Evolutionary conservation across 2,329 filamentous ascomycete species (phyloP).

Genomic region (Claviceps lovelessii): DNA sequence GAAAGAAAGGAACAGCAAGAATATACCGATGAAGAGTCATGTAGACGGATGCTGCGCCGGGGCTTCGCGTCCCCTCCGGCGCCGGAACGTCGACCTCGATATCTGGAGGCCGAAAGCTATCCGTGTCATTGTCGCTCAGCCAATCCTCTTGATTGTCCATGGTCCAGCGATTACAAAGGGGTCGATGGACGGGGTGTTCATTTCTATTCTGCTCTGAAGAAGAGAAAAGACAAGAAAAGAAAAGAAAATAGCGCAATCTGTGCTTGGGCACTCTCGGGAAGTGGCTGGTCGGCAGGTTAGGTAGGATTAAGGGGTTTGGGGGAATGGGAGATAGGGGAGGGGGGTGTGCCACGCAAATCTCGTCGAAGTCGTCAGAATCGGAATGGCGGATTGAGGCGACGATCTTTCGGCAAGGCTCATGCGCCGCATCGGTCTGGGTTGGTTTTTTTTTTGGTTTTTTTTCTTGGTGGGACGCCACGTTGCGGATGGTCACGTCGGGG

Average conservation of each 20-base stretch:
- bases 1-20: neutral
- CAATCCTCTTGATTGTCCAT: conserved; percentile 3
- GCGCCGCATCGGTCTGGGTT: too few relatives aligned
- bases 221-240: neutral
- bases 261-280: neutral
- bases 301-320: neutral
- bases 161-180: neutral
- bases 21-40: conserved; percentile 6
- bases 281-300: conserved; percentile 4
- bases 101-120: neutral
- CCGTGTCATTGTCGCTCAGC: conserved; percentile 2
- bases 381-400: too few relatives aligned
- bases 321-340: too few relatives aligned
- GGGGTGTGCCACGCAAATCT: too few relatives aligned
- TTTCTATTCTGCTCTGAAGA: too few relatives aligned
- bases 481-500: too few relatives aligned
- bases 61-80: neutral
- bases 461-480: too few relatives aligned
- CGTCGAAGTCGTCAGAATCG: too few relatives aligned
- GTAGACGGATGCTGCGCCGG: conserved; percentile 2
- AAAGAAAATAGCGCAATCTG: neutral
- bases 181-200: neutral
- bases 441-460: too few relatives aligned
- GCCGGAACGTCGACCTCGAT: neutral
- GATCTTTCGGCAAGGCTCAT: too few relatives aligned